A percentile compares a stretch with the other conserved stretches of the same genome.
phyloP scores from a whole-genome alignment of 768 basidiomycete genomes.

The Leccinellum albellum region DNA sequence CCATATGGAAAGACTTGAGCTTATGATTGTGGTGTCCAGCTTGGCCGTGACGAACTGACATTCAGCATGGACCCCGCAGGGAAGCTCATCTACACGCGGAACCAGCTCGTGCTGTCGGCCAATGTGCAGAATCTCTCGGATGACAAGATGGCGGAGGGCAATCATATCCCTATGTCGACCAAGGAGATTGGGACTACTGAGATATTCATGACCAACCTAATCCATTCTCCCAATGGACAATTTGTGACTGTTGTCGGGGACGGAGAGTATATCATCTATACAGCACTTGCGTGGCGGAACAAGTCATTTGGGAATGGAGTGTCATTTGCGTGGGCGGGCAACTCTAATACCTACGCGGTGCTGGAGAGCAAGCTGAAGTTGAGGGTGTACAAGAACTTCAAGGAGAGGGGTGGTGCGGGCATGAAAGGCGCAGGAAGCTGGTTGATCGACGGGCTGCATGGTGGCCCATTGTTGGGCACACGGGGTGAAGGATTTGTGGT shows the following conservation, averaged over 20 bases:
- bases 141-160: conserved; percentile 66
- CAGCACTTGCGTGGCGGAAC: conserved; percentile 97
- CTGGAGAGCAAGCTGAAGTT: conserved; percentile 83
- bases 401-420: conserved; percentile 63
- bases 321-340: conserved; percentile 94
- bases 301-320: conserved; percentile 92
- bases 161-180: conserved; percentile 67
- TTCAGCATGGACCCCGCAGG: conserved; percentile 94
- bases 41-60: conserved; percentile 94
- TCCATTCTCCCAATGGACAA: conserved; percentile 94
- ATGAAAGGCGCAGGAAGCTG: conserved; percentile 84
- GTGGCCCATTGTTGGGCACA: conserved; percentile 82
- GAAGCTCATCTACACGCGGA: conserved; percentile 91
- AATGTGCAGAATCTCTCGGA: conserved; percentile 64
- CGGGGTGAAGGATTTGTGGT: conserved; percentile 88
- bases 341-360: conserved; percentile 96
- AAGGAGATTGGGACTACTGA: conserved; percentile 96
- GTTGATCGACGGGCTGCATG: conserved; percentile 80
- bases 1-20: not conserved
- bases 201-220: conserved; percentile 78
- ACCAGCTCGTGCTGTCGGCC: conserved; percentile 86
- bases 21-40: conserved; percentile 36
- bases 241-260: conserved; percentile 97
- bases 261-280: conserved; percentile 98
- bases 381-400: conserved; percentile 89